These are phyloP conservation scores for Ogataea polymorpha DNA, from an alignment of 805 yeast genomes.

Conservation along the genomic window DNA sequence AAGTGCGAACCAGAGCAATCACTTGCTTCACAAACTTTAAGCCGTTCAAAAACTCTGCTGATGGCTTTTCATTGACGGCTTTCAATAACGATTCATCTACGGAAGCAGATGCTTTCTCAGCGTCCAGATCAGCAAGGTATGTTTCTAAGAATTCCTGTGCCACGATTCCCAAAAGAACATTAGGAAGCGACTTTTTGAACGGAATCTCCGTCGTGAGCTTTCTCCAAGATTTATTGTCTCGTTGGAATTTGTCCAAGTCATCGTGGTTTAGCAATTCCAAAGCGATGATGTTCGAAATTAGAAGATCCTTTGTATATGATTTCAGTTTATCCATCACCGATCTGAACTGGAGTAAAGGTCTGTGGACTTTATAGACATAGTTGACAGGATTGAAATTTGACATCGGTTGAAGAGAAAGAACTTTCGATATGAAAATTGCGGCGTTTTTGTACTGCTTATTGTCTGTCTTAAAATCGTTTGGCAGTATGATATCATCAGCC, in stretches of 20 bases:
- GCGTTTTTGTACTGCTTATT: slow-evolving; percentile 37
- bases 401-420: slow-evolving; percentile 44
- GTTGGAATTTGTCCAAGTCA: slow-evolving; percentile 45
- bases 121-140: slow-evolving; percentile 17
- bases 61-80: slow-evolving; percentile 19
- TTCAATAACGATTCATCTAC: slow-evolving; percentile 20
- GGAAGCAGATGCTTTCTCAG: slow-evolving; percentile 12
- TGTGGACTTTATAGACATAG: slow-evolving; percentile 69
- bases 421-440: slow-evolving; percentile 44
- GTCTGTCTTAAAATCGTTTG: slow-evolving; percentile 32
- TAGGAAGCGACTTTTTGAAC: slow-evolving; percentile 53
- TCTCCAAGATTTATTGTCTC: slow-evolving; percentile 55
- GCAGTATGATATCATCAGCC: slow-evolving; percentile 38
- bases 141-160: slow-evolving; percentile 50
- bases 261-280: slow-evolving; percentile 50
- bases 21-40: slow-evolving; percentile 27
- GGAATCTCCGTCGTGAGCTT: slow-evolving; percentile 56
- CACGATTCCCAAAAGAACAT: slow-evolving; percentile 60
- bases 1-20: slow-evolving; percentile 18
- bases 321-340: slow-evolving; percentile 57
- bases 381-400: slow-evolving; percentile 49
- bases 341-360: slow-evolving; percentile 62
- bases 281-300: slow-evolving; percentile 50
- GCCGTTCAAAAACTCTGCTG: slow-evolving; percentile 19
- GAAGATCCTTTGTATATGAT: slow-evolving; percentile 48